Evolutionary conservation across 441 rosid genomes (phyloP), one percentile per base, ranked within the genome.

Genomic region (Croton laevigatus): DNA sequence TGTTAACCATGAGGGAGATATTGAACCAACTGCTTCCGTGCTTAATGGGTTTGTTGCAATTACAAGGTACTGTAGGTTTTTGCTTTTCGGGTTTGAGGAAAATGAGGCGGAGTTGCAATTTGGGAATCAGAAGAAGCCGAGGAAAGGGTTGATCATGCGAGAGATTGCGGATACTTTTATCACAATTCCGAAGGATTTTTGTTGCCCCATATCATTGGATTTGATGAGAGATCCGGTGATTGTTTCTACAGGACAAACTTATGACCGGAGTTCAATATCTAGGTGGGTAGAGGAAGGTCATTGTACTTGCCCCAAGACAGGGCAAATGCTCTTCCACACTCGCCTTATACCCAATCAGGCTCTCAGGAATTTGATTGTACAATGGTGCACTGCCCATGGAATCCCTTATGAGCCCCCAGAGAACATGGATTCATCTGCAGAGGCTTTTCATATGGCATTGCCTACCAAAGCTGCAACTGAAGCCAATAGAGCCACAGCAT

Each of bases 201-300:
- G 84, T 68, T 94, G 99, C 68, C 94, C 98, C 0, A 90, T 92
- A 66, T 86, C 93, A 0, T 69, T 88, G 75, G 99, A 94, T 79
- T 74, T 94, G 89, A 94, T 94, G 97, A 81, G 76, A 19, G 98
- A 94, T 83, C 99, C 99, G 0, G 97, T 92, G 74, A 88, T 88
- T 42, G 71, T 92, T 14, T 90, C 98, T 0, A 92, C 97, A 0
- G 96, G 98, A 12, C 99, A 94, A 71, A 94, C 96, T 3, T 94
- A 92, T 62, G 98, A 94, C 60, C 83, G 97, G 81, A 81, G 86
- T 74, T 86, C 96, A 0, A 90, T 94, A 66, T 70, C 90, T 22
- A 85, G 99, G 71, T 94, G 99, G 99, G 71, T 94, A 68, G 98
- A 92, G 67, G 96, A 89, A 82, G 97, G 98, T 51, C 93, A 92